Conservation (phyloP, 2,329 filamentous ascomycete species). For the Capronia coronata region DNA sequence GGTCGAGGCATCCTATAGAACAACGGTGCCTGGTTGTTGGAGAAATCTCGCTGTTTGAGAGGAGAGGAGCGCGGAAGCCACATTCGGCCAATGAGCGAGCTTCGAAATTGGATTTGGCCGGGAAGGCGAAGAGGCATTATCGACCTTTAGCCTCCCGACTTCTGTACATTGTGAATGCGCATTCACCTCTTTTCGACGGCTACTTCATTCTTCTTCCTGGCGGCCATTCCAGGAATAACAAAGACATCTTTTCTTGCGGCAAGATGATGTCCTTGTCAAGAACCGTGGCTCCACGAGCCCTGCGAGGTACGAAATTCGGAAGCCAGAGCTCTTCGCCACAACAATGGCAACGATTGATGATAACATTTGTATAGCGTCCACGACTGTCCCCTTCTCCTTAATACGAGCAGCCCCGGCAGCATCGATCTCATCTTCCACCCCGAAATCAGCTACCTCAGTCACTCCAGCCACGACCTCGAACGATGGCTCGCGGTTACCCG, state of each 20-base stretch:
- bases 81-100: conserved; percentile 18
- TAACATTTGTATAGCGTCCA: conserved; percentile 27
- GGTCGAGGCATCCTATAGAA: neutral
- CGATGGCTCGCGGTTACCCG: conserved; percentile 27
- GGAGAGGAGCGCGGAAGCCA: neutral
- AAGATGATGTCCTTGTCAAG: conserved; percentile 48
- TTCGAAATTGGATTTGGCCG: conserved; percentile 12
- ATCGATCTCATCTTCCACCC: conserved; percentile 37
- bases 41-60: conserved; percentile 3
- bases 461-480: conserved; percentile 36
- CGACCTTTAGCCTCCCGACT: conserved; percentile 6
- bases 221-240: conserved; percentile 23
- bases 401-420: conserved; percentile 35
- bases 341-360: neutral
- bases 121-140: conserved; percentile 13
- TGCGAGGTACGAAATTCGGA: conserved; percentile 43
- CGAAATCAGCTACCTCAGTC: conserved; percentile 39
- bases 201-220: conserved; percentile 30
- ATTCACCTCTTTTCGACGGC: conserved; percentile 11
- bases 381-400: conserved; percentile 29
- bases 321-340: conserved; percentile 25
- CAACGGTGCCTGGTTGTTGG: neutral
- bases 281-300: conserved; percentile 48
- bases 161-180: neutral
- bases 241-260: conserved; percentile 20